Evolutionary conservation across 805 yeast species (phyloP), one percentile per base, ranked within the genome.

Genomic region (Kodamaea hsintzibuensis): DNA sequence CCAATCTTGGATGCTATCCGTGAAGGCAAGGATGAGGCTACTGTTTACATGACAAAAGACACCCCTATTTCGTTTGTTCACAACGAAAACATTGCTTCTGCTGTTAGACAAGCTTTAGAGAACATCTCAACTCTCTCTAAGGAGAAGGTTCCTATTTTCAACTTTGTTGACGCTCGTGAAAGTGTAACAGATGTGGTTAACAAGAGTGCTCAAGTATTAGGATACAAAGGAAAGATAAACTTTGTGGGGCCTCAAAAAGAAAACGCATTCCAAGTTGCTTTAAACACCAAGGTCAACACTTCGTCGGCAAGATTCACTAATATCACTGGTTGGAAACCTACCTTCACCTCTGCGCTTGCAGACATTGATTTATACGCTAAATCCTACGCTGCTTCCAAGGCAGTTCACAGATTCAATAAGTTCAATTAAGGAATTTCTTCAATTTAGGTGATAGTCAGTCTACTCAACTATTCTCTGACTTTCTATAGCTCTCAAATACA

Each of bases 1-100:
- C 45, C 37, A 35, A 12, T 51, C 25, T 44, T 51, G 16, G 38
- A 44, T n/a, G 19, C 49, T 35, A 19, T 49, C 42, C 2, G 2
- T 8, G 14, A 38, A 16, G 9, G 14, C 17, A 38, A 38, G 14
- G 18, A 16, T 38, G 42, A 10, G 17, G 42, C 42, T 16, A 38
- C 42, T 17, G 42, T 38, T n/a, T 13, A 38, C 42, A 10, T 38
- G 42, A 38, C 14, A n/a, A 7, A 38, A 7, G 42, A 16, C 42
- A 38, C 42, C 14, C 18, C 14, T 7, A 38, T 38, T 2, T 13
- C 42, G 17, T 38, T 38, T 16, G 14, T 38, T 7, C 42, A 38
- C 42, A 38, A 38, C n/a, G 42, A 38, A 13, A 38, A 38, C 42
- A 16, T 38, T 38, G 42, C 42, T 38, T 38, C 42, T 38, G 42